Conservation (phyloP, 805 yeast genomes). For the Ogataea pilisensis region DNA sequence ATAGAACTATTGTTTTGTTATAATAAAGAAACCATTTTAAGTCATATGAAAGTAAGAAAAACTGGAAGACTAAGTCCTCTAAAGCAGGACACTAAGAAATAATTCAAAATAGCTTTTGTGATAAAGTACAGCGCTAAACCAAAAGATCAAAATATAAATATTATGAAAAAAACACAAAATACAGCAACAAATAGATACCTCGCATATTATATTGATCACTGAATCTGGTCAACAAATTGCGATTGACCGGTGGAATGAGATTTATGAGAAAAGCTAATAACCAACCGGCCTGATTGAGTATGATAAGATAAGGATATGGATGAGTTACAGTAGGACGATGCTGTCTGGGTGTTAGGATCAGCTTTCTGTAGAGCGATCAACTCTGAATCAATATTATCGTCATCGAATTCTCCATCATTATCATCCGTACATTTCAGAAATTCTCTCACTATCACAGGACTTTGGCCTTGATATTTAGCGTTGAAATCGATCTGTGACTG, state of each 20-base stretch:
- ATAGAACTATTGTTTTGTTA: too few species aligned
- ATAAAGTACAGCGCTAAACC: too few species aligned
- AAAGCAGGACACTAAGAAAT: too few species aligned
- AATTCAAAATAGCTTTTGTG: too few species aligned
- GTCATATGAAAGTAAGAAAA: too few species aligned
- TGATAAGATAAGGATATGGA: constrained; percentile 26
- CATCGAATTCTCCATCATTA: constrained; percentile 14
- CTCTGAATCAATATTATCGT: constrained; percentile 21
- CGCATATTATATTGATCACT: not conserved
- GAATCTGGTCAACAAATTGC: not conserved
- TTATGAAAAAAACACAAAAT: constrained; percentile 23
- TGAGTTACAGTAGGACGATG: constrained; percentile 21
- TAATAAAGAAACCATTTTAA: too few species aligned
- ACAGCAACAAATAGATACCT: too few species aligned
- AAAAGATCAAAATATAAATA: constrained; percentile 15
- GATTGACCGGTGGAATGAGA: constrained; percentile 14
- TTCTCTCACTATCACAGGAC: constrained; percentile 17
- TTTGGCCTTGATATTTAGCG: constrained; percentile 7
- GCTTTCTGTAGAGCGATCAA: constrained; percentile 22
- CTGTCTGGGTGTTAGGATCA: constrained; percentile 6
- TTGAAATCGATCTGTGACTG: constrained; percentile 16
- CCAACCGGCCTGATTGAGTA: constrained; percentile 23
- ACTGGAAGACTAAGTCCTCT: too few species aligned
- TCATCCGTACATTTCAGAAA: constrained; percentile 19
- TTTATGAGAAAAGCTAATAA: constrained; percentile 29